These are phyloP conservation scores for Xylaria bambusicola DNA, from an alignment of 495 filamentous ascomycete genomes.

Conservation along the genomic window DNA sequence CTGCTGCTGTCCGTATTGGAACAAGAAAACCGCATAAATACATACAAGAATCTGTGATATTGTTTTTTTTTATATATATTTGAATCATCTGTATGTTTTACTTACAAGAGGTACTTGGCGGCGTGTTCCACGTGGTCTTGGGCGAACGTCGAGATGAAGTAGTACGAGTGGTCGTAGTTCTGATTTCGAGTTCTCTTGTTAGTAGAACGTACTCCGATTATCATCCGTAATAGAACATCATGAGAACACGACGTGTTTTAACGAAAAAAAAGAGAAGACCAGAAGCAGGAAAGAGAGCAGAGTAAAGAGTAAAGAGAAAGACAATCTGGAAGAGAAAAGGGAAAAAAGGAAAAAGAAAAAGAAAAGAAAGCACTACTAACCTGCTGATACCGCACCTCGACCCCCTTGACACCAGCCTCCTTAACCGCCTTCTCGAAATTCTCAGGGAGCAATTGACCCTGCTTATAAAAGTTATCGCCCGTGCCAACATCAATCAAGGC, in stretches of 20 bases:
- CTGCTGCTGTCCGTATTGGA: too few species aligned
- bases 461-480: conserved; percentile 92
- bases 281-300: neutral
- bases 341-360: neutral
- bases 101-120: conserved; percentile 68
- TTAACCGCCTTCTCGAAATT: conserved; percentile 82
- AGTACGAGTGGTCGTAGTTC: conserved; percentile 97
- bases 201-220: too few species aligned
- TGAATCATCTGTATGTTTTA: too few species aligned
- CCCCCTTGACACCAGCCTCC: conserved; percentile 64
- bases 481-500: conserved; percentile 88
- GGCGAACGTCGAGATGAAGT: conserved; percentile 84
- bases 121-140: conserved; percentile 90
- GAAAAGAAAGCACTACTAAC: conserved; percentile 36
- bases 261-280: neutral
- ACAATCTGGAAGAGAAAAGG: neutral
- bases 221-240: too few species aligned
- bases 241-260: neutral
- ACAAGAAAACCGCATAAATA: too few species aligned
- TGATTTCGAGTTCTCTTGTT: conserved; percentile 27
- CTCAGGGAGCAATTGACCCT: conserved; percentile 89
- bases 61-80: too few species aligned
- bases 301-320: neutral
- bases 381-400: conserved; percentile 79
- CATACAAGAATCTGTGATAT: too few species aligned